A percentile compares a stretch with the other conserved stretches of the same genome.
Conservation (phyloP, 2,329 filamentous ascomycete species). For the Colletotrichum cuscutae region DNA sequence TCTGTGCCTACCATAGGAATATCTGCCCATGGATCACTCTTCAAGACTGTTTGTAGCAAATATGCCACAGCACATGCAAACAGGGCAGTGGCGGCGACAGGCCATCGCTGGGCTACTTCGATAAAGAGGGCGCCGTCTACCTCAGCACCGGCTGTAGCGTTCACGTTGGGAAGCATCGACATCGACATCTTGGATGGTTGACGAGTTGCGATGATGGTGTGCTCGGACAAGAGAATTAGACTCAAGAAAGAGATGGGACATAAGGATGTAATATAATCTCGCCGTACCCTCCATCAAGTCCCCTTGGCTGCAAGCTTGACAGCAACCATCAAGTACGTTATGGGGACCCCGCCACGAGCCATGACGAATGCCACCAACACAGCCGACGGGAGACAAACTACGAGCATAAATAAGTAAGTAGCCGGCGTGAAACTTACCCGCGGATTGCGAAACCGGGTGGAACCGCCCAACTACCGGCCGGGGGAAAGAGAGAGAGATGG, state of each 20-base stretch:
- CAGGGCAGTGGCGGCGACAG: constrained; percentile 1
- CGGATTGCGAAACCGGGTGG: constrained; percentile 21
- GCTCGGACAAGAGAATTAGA: not conserved
- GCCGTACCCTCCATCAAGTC: not conserved
- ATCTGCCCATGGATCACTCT: constrained; percentile 9
- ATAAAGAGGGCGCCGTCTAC: constrained; percentile 11
- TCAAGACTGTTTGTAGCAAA: constrained; percentile 7
- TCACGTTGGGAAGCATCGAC: constrained; percentile 16
- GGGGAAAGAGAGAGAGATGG: not conserved
- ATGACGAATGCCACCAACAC: not conserved
- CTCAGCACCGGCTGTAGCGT: not conserved
- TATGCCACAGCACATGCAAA: constrained; percentile 8
- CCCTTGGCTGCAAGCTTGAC: not conserved
- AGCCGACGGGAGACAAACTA: not conserved
- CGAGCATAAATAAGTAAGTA: not conserved
- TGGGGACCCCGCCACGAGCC: not conserved
- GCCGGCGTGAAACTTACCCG: not conserved
- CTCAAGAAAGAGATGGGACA: not conserved
- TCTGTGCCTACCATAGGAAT: constrained; percentile 42
- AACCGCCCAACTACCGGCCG: constrained; percentile 8
- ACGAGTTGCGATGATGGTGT: not conserved
- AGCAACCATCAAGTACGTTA: not conserved
- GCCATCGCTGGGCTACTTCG: constrained; percentile 12
- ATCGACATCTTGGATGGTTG: constrained; percentile 3
- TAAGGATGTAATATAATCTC: constrained; percentile 11